phyloP scores from a whole-genome alignment of 2,329 filamentous ascomycete genomes.

The Trichoderma simmonsii region DNA sequence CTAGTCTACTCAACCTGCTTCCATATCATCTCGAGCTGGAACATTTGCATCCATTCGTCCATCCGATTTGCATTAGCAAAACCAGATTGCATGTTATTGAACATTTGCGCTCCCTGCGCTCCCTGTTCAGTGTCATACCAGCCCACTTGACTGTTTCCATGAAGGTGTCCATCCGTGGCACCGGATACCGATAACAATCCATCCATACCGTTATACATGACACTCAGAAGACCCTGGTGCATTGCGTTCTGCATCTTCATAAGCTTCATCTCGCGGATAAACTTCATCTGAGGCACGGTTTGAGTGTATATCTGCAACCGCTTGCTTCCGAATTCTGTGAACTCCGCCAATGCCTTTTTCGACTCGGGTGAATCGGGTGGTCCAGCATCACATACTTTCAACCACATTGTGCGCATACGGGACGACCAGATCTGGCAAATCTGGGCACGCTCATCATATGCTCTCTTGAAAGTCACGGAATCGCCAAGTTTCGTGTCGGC shows the following conservation, averaged over 20 bases:
- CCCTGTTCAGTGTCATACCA: slow-evolving; percentile 37
- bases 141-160: slow-evolving; percentile 35
- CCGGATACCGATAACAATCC: slow-evolving; percentile 28
- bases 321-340: slow-evolving; percentile 27
- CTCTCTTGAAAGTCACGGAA: slow-evolving; percentile 27
- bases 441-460: slow-evolving; percentile 25
- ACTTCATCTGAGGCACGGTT: slow-evolving; percentile 31
- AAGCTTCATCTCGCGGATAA: slow-evolving; percentile 28
- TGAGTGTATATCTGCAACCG: slow-evolving; percentile 30
- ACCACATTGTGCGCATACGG: slow-evolving; percentile 38
- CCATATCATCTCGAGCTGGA: slow-evolving; percentile 30
- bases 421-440: slow-evolving; percentile 39
- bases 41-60: slow-evolving; percentile 29
- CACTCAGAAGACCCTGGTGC: slow-evolving; percentile 32
- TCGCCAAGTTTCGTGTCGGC: slow-evolving; percentile 27
- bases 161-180: slow-evolving; percentile 29
- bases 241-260: slow-evolving; percentile 34
- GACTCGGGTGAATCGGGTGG: slow-evolving; percentile 27
- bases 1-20: slow-evolving; percentile 31
- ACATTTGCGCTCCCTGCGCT: slow-evolving; percentile 33
- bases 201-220: slow-evolving; percentile 35
- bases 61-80: slow-evolving; percentile 28
- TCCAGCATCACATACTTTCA: slow-evolving; percentile 28
- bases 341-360: slow-evolving; percentile 26
- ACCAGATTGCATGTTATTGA: slow-evolving; percentile 33